phyloP scores from a whole-genome alignment of 1,139 yeast species.

The Debaryomyces fabryi region DNA sequence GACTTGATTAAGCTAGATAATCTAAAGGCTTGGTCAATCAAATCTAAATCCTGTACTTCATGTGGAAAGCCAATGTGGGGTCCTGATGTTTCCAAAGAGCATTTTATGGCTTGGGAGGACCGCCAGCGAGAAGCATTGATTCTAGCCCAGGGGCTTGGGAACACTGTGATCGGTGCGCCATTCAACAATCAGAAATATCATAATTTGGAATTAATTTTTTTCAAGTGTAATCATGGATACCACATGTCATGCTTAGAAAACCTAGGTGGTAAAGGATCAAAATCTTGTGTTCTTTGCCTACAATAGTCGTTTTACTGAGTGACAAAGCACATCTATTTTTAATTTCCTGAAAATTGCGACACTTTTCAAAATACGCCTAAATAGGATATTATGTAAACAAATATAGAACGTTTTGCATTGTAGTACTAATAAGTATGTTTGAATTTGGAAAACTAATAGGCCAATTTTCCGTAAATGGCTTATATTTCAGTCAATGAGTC shows the following conservation, averaged over 20 bases:
- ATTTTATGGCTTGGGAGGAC: constrained; percentile 54
- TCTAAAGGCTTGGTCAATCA: constrained; percentile 63
- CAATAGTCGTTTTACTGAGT: background rate
- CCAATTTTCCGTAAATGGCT: background rate
- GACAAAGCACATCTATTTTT: background rate
- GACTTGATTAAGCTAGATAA: constrained; percentile 40
- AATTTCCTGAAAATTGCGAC: constrained; percentile 3
- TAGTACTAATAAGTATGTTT: background rate
- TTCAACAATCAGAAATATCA: constrained; percentile 11
- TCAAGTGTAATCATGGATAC: constrained; percentile 62
- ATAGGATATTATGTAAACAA: constrained; percentile 7
- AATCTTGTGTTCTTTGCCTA: constrained; percentile 17
- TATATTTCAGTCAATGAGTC: background rate
- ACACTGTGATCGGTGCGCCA: constrained; percentile 9
- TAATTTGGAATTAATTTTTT: constrained; percentile 31
- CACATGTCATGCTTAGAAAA: constrained; percentile 60
- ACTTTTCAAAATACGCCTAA: constrained; percentile 3
- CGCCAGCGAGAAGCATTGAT: constrained; percentile 21
- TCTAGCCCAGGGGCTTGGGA: constrained; percentile 5
- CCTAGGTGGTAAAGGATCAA: constrained; percentile 16
- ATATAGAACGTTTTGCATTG: constrained; percentile 2
- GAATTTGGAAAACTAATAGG: background rate
- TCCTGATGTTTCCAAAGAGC: constrained; percentile 44
- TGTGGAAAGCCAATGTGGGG: constrained; percentile 76
- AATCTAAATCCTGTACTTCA: constrained; percentile 60